Conservation (phyloP, 345 rosid species). For the Rhodamnia rubescens region DNA sequence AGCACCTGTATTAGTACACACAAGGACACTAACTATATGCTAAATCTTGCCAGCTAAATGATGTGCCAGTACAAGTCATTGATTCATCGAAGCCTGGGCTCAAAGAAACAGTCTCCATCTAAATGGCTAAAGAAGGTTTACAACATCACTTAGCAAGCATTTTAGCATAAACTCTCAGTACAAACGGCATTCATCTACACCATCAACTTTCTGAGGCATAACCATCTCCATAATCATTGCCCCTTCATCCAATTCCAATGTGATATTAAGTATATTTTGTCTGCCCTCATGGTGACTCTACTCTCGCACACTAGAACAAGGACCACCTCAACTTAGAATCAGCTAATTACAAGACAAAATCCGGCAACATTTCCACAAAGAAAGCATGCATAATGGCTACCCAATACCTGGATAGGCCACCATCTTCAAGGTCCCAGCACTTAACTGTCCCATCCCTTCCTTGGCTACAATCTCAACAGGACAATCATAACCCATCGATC, state of each 20-base stretch:
- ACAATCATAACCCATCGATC: not conserved
- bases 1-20: not conserved
- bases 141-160: not conserved
- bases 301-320: not conserved
- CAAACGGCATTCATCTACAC: not conserved
- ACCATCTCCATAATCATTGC: not conserved
- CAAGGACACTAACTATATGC: not conserved
- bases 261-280: not conserved
- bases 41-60: not conserved
- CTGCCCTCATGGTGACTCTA: not conserved
- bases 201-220: not conserved
- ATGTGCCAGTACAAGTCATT: not conserved
- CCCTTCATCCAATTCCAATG: not conserved
- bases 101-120: not conserved
- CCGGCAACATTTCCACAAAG: not conserved
- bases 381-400: not conserved
- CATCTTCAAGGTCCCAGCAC: conserved; percentile 78
- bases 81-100: not conserved
- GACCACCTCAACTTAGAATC: not conserved
- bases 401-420: conserved; percentile 67
- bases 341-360: not conserved
- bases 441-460: conserved; percentile 95
- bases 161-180: not conserved
- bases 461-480: conserved; percentile 38
- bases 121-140: not conserved